Percentiles rank a stretch among this genome's conserved stretches.
phyloP scores from a whole-genome alignment of 306 rosid genomes.

The Acmispon strigosus region DNA sequence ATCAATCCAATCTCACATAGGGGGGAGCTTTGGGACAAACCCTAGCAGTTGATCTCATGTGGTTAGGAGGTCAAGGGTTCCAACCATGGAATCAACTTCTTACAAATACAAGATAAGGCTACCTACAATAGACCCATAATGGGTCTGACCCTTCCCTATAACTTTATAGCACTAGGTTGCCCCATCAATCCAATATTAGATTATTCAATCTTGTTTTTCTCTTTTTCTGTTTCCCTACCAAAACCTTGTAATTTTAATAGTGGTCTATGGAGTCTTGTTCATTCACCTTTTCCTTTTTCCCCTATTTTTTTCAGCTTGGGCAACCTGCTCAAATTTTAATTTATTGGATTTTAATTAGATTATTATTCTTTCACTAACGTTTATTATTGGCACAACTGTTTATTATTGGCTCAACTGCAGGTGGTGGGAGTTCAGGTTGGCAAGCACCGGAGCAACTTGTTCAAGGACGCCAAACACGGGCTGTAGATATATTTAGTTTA shows the following conservation, averaged over 20 bases:
- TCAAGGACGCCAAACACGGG: slow-evolving; percentile 82
- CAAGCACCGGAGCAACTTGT: slow-evolving; percentile 87
- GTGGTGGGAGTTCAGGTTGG: slow-evolving; percentile 97
- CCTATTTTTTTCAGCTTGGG: background rate
- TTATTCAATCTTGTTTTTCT: background rate
- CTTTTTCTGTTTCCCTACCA: background rate
- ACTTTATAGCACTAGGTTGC: no score
- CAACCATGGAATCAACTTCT: no score
- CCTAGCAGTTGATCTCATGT: no score
- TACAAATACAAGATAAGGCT: no score
- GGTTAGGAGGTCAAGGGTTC: no score
- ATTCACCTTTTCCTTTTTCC: background rate
- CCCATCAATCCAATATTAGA: background rate
- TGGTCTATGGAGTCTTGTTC: background rate
- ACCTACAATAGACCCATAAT: no score
- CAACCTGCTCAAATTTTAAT: background rate
- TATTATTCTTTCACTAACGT: background rate
- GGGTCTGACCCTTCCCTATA: no score
- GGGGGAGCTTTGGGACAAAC: no score
- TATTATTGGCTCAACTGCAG: slow-evolving; percentile 37
- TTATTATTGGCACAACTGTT: no score
- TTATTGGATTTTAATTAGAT: background rate
- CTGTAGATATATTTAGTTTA: slow-evolving; percentile 80
- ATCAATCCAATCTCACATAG: background rate
- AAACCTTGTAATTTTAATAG: background rate